Percentiles rank a stretch among this genome's conserved stretches.
These are phyloP conservation scores for Metschnikowia amazonensis DNA, from an alignment of 805 yeast species.

Conservation along the genomic window DNA sequence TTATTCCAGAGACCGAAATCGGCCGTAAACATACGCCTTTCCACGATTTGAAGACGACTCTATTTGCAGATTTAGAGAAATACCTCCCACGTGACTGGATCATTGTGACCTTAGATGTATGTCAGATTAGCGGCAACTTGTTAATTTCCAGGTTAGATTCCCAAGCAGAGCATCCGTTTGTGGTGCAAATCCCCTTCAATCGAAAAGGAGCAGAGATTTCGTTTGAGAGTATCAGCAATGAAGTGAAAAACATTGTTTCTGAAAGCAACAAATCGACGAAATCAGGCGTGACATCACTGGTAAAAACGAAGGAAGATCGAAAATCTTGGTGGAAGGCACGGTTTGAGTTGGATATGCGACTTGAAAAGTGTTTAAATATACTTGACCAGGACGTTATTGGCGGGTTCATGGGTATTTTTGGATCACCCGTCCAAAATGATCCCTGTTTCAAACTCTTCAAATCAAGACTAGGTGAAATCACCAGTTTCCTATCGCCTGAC, in stretches of 20 bases:
- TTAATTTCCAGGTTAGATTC: constrained; percentile 43
- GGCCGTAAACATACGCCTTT: constrained; percentile 6
- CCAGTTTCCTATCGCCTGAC: constrained; percentile 6
- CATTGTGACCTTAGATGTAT: constrained; percentile 57
- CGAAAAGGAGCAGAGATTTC: constrained; percentile 45
- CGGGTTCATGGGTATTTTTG: constrained; percentile 66
- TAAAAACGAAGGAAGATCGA: constrained; percentile 56
- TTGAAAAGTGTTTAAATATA: constrained; percentile 49
- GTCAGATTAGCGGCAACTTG: constrained; percentile 55
- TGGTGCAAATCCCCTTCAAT: constrained; percentile 57
- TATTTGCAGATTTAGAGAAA: constrained; percentile 13
- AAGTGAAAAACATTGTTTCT: constrained; percentile 44
- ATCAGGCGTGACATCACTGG: constrained; percentile 45
- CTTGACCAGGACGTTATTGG: constrained; percentile 73
- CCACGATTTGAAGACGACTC: constrained; percentile 11
- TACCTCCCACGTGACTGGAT: constrained; percentile 49
- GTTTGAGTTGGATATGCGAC: constrained; percentile 52
- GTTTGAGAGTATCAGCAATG: constrained; percentile 34
- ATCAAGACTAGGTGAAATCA: constrained; percentile 16
- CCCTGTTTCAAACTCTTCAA: constrained; percentile 19
- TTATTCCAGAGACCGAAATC: constrained; percentile 10
- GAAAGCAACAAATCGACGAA: constrained; percentile 63
- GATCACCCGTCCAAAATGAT: constrained; percentile 25
- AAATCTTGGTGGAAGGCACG: constrained; percentile 77
- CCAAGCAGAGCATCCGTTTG: constrained; percentile 34